Percentiles rank a stretch among this genome's conserved stretches.
phyloP scores from a whole-genome alignment of 164 flowering plant species.

The Piper betle region DNA sequence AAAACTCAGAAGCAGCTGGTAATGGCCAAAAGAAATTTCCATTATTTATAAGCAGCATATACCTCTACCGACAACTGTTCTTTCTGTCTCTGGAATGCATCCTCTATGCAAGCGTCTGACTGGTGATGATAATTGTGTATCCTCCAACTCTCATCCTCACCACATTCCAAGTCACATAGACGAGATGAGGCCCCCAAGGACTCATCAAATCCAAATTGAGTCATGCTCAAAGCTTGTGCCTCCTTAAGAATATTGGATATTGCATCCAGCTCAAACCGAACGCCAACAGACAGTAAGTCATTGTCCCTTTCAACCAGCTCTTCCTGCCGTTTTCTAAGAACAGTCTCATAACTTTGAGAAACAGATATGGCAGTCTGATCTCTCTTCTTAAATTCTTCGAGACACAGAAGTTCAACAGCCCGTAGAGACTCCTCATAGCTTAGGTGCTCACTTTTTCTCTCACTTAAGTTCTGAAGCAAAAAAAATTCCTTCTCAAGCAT shows the following conservation, averaged over 20 bases:
- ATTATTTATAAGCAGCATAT: slow-evolving; percentile 4
- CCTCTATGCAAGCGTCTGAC: slow-evolving; percentile 58
- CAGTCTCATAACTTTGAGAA: slow-evolving; percentile 47
- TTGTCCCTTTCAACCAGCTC: slow-evolving; percentile 49
- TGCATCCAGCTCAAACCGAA: slow-evolving; percentile 70
- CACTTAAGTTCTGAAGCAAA: slow-evolving; percentile 64
- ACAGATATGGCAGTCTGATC: slow-evolving; percentile 30
- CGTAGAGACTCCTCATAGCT: slow-evolving; percentile 80
- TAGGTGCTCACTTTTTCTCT: slow-evolving; percentile 71
- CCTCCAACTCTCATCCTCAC: slow-evolving; percentile 74
- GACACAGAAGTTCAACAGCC: slow-evolving; percentile 60
- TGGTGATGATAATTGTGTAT: slow-evolving; percentile 57
- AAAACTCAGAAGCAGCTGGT: background rate
- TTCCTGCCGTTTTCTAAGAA: slow-evolving; percentile 63
- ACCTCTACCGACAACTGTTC: slow-evolving; percentile 76
- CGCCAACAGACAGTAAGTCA: slow-evolving; percentile 27
- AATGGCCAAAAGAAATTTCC: background rate
- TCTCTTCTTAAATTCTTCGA: slow-evolving; percentile 76
- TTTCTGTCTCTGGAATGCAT: slow-evolving; percentile 73
- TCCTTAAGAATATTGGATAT: slow-evolving; percentile 64
- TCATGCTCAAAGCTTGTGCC: slow-evolving; percentile 50
- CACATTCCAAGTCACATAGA: slow-evolving; percentile 63
- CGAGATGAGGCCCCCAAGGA: slow-evolving; percentile 42
- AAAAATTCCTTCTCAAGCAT: slow-evolving; percentile 74
- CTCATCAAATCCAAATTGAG: slow-evolving; percentile 64